phyloP scores from a whole-genome alignment of 2,329 filamentous ascomycete species.

The Colletotrichum tropicicola region DNA sequence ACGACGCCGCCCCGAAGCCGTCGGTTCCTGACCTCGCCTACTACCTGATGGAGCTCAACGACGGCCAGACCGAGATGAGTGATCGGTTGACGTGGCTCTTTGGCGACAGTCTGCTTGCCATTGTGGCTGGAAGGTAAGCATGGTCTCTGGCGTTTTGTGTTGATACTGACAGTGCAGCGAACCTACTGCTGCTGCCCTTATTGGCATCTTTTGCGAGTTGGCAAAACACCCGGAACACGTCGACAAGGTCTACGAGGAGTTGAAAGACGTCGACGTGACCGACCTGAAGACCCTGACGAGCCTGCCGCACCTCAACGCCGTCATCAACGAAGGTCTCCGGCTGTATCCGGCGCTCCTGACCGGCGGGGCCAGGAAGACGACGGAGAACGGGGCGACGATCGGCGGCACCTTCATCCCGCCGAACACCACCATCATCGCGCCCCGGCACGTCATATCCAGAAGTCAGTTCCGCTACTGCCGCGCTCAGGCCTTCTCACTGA shows the following conservation, averaged over 20 bases:
- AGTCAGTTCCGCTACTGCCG: constrained; percentile 45
- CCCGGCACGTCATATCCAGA: constrained; percentile 33
- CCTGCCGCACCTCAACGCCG: constrained; percentile 35
- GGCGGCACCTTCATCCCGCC: constrained; percentile 25
- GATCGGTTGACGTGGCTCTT: constrained; percentile 25
- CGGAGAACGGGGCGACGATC: constrained; percentile 25
- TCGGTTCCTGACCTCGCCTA: constrained; percentile 20
- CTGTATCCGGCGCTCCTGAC: constrained; percentile 28
- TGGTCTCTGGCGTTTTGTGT: background rate
- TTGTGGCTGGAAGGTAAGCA: constrained; percentile 35
- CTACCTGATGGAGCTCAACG: constrained; percentile 24
- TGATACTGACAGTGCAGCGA: constrained; percentile 23
- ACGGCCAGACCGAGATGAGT: constrained; percentile 15
- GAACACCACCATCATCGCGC: constrained; percentile 30
- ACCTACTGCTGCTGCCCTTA: constrained; percentile 30
- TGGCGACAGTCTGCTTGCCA: constrained; percentile 32
- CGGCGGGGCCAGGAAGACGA: constrained; percentile 27
- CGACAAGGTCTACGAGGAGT: constrained; percentile 22
- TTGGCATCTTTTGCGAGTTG: constrained; percentile 32
- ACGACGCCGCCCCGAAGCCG: constrained; percentile 15
- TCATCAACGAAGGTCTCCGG: constrained; percentile 29
- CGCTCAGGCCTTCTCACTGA: background rate
- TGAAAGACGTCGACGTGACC: constrained; percentile 29
- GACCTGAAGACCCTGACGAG: constrained; percentile 30
- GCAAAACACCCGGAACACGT: constrained; percentile 30